These are phyloP conservation scores for Funneliformis caledonium DNA, from an alignment of 371 early-diverging fungal genomes.

Conservation along the genomic window DNA sequence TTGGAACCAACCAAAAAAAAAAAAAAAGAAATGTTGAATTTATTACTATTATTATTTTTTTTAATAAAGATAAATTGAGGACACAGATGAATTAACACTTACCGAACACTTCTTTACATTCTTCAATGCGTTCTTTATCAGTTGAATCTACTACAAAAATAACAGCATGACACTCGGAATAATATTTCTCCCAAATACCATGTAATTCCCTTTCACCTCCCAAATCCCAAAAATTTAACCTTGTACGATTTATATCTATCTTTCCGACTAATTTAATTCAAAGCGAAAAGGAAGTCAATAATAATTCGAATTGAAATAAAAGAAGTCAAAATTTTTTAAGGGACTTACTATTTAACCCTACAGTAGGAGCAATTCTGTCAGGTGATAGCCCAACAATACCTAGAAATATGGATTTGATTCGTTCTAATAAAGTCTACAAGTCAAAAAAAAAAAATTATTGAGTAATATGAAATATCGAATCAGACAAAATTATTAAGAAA, in stretches of 20 bases:
- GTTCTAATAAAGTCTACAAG: constrained; percentile 80
- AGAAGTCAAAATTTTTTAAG: not conserved
- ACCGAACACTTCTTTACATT: constrained; percentile 83
- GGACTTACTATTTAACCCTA: constrained; percentile 87
- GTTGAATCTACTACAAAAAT: constrained; percentile 92
- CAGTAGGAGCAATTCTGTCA: constrained; percentile 91
- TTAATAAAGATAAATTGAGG: too few relatives aligned
- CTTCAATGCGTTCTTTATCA: constrained; percentile 79
- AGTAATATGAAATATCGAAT: constrained; percentile 42
- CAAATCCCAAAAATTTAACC: constrained; percentile 93
- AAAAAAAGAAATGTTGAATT: not conserved
- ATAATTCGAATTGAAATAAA: not conserved
- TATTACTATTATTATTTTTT: not conserved
- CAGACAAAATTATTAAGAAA: not conserved
- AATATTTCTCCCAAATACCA: constrained; percentile 93
- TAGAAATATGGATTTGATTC: constrained; percentile 76
- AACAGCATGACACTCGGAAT: constrained; percentile 91
- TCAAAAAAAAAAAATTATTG: constrained; percentile 11
- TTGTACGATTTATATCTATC: constrained; percentile 67
- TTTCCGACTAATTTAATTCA: constrained; percentile 68
- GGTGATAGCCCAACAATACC: constrained; percentile 78
- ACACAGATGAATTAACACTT: constrained; percentile 37
- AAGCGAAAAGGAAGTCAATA: not conserved
- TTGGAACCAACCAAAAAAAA: not conserved
- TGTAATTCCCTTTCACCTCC: constrained; percentile 92